Evolutionary conservation across 2,329 filamentous ascomycete genomes (phyloP).

Genomic region (Thermothelomyces thermophilus): DNA sequence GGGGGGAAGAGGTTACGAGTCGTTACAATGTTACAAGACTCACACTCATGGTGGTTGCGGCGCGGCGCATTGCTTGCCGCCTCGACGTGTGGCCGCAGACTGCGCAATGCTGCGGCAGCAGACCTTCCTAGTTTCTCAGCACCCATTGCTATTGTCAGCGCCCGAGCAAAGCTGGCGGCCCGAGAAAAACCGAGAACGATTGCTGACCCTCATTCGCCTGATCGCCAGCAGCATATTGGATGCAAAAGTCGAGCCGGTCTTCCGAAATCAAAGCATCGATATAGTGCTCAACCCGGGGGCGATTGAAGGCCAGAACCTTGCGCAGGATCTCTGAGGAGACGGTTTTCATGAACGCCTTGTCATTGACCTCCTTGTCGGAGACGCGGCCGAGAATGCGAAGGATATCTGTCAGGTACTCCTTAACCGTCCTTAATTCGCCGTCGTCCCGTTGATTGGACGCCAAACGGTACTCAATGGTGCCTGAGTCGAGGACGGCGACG

Average conservation of each 20-base stretch:
- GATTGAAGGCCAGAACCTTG: constrained; percentile 20
- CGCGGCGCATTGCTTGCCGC: background rate
- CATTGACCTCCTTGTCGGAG: background rate
- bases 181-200: no score
- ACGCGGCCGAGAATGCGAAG: constrained; percentile 13
- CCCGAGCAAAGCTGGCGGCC: no score
- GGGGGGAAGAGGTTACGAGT: no score
- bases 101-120: background rate
- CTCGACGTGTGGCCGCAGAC: constrained; percentile 2
- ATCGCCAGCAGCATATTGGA: background rate
- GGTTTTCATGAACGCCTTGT: background rate
- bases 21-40: background rate
- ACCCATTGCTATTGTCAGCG: no score
- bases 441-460: constrained; percentile 27
- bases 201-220: constrained; percentile 6
- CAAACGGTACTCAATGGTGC: constrained; percentile 26
- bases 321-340: constrained; percentile 8
- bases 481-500: constrained; percentile 23
- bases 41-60: constrained; percentile 3
- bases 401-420: constrained; percentile 17
- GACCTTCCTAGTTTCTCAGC: background rate
- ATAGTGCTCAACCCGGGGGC: constrained; percentile 14
- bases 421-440: constrained; percentile 6
- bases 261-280: background rate
- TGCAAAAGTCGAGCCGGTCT: constrained; percentile 6